Evolutionary conservation across 768 basidiomycete species (phyloP).

Genomic region (Lepiota subincarnata): DNA sequence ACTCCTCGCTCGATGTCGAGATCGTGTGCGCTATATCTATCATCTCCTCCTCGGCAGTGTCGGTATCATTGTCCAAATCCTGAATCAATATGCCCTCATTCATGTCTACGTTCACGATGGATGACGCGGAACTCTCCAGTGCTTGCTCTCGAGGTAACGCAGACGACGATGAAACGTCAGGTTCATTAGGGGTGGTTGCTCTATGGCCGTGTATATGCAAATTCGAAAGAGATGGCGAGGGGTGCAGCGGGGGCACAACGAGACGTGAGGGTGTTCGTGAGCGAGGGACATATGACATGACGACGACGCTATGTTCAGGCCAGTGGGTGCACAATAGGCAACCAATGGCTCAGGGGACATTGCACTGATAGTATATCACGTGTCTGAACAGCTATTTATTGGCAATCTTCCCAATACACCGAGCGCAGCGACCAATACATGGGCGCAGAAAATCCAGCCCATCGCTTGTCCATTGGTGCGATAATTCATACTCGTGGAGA

Average conservation of each 20-base stretch:
- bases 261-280: conserved; percentile 47
- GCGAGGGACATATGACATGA: conserved; percentile 29
- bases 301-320: not conserved
- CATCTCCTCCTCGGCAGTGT: conserved; percentile 56
- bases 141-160: conserved; percentile 25
- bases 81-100: conserved; percentile 68
- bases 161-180: conserved; percentile 20
- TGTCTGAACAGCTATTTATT: not conserved
- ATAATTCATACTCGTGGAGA: conserved; percentile 7
- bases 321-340: not conserved
- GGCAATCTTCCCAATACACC: not conserved
- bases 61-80: conserved; percentile 63
- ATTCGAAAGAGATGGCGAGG: conserved; percentile 53
- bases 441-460: not conserved
- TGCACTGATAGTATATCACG: not conserved
- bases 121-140: conserved; percentile 67
- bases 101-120: conserved; percentile 62
- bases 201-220: conserved; percentile 54
- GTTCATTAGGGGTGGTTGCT: conserved; percentile 27
- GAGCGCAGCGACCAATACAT: not conserved
- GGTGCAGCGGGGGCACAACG: conserved; percentile 46
- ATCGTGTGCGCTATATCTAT: conserved; percentile 38
- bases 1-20: conserved; percentile 42
- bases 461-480: conserved; percentile 15
- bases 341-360: not conserved